These are phyloP conservation scores for Mucor sp. DNA, from an alignment of 371 early-diverging fungal species.

Conservation along the genomic window DNA sequence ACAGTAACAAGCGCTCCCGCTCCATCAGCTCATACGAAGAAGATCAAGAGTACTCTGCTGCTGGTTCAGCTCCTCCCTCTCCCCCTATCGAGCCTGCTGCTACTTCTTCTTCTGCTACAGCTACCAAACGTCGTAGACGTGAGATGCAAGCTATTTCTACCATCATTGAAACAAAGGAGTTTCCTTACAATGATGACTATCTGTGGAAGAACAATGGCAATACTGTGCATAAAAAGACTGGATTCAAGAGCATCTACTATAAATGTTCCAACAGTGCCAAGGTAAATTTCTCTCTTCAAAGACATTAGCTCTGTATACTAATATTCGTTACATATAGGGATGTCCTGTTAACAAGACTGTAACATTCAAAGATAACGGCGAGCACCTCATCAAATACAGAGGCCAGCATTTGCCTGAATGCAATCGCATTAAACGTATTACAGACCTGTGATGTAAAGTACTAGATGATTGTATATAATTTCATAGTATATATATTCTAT, in stretches of 20 bases:
- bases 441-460: slow-evolving; percentile 18
- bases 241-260: slow-evolving; percentile 57
- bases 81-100: neutral
- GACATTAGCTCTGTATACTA: neutral
- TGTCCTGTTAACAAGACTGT: slow-evolving; percentile 58
- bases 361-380: slow-evolving; percentile 54
- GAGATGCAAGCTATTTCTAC: slow-evolving; percentile 60
- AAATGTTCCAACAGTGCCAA: slow-evolving; percentile 49
- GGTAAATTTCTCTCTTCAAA: slow-evolving; percentile 9
- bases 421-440: slow-evolving; percentile 34
- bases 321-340: slow-evolving; percentile 13
- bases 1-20: neutral
- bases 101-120: neutral
- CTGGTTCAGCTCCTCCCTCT: slow-evolving; percentile 14
- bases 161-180: slow-evolving; percentile 55
- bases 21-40: neutral
- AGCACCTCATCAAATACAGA: slow-evolving; percentile 53
- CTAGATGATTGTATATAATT: neutral
- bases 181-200: slow-evolving; percentile 49
- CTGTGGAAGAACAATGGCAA: slow-evolving; percentile 66
- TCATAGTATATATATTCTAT: neutral
- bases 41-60: slow-evolving; percentile 4
- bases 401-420: slow-evolving; percentile 54
- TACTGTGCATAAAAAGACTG: slow-evolving; percentile 55
- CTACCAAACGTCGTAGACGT: slow-evolving; percentile 51